phyloP scores from a whole-genome alignment of 257 asterid genomes.

The Fraxinus pennsylvanica region DNA sequence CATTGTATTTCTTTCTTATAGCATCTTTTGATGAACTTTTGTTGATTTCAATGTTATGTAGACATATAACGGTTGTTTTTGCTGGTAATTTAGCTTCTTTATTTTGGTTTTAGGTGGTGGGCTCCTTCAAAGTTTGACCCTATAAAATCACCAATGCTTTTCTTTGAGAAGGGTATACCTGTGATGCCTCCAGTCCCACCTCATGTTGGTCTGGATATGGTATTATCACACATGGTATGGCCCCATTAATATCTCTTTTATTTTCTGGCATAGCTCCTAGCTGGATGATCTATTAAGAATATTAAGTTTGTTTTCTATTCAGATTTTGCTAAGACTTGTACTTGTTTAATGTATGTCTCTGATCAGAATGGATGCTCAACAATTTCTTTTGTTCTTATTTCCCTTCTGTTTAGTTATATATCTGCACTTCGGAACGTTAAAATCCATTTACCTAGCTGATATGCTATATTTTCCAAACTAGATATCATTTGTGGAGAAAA shows the following conservation, averaged over 20 bases:
- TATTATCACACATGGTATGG: too few relatives aligned
- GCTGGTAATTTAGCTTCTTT: too few relatives aligned
- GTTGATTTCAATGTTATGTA: background rate
- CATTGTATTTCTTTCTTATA: background rate
- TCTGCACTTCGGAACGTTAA: slow-evolving; percentile 17
- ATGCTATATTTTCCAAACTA: background rate
- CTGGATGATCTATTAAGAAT: background rate
- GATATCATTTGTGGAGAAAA: slow-evolving; percentile 20
- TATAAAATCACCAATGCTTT: too few relatives aligned
- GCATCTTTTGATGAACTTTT: background rate
- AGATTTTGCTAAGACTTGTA: background rate
- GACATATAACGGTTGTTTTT: slow-evolving; percentile 1
- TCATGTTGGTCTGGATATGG: too few relatives aligned
- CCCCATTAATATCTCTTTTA: background rate
- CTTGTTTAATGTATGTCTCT: background rate
- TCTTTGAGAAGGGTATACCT: too few relatives aligned
- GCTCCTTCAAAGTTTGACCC: too few relatives aligned
- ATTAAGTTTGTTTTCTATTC: background rate
- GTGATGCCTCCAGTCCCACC: too few relatives aligned
- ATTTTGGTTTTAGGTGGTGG: too few relatives aligned
- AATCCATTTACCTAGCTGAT: slow-evolving; percentile 12
- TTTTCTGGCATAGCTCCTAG: background rate
- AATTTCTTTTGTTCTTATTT: background rate
- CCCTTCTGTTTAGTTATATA: background rate
- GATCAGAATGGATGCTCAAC: background rate